Base-by-base conservation (phyloP, 1,284 basidiomycete genomes). In the Volvariella surrecta region DNA sequence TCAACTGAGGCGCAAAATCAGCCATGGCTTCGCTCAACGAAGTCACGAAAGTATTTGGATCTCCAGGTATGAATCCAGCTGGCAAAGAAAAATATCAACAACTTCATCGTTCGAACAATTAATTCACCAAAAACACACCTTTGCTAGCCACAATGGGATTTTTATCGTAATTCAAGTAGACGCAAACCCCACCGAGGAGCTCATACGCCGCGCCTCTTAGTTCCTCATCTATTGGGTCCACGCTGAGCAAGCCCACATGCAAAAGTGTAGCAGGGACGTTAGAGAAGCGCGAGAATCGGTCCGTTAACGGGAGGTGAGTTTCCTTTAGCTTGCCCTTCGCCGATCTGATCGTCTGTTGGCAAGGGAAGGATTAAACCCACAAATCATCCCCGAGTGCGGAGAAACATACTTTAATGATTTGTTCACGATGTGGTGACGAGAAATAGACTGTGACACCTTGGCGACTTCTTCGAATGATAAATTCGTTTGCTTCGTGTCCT, bases 261-360 rank as follows among this genome's bases (percentile, higher is more conserved):
- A 93, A 66, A 38, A 94, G 63, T 0, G 87, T 87, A 0, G 89
- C 86, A 7, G 87, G 83, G 13, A 90, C 80, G 54, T 91, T 91
- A 1, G 82, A 86, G 44, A 89, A 79, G 35, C 85, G 73, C 10
- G 85, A 76, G 48, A 82, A 80, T 11, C 87, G 71, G 49, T 88
- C 85, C 1, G 76, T 67, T 3, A 79, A 67, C 1, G 75, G 67
- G 7, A 74, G 61, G 28, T 73, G 73, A 7, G 63, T 65, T 39
- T 78, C 73, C 48, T 76, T 79, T 55, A 84, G 66, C 20, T 73
- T 74, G 21, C 75, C 76, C 57, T 89, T 89, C 1, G 84, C 80
- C 22, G 70, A 67, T 32, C 86, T 73, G 46, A 89, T 79, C 1
- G 73, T 63, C 80, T 89, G n/a, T 13, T 13, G 20, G 39, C 37